Evolutionary conservation across 2,329 filamentous ascomycete species (phyloP).

Genomic region (Aspergillus eucalypticola): DNA sequence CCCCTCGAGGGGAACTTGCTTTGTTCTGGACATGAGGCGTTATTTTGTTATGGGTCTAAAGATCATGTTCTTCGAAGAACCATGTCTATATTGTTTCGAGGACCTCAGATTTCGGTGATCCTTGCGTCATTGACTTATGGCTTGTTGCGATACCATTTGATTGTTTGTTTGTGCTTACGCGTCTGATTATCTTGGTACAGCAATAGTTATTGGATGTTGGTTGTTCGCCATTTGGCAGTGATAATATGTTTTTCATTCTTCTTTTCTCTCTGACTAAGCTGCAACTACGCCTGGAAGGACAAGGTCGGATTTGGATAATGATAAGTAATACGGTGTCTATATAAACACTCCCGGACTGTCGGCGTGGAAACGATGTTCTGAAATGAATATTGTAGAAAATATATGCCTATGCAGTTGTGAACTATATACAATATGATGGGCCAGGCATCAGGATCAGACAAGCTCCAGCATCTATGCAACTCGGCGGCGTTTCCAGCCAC

Average conservation of each 20-base stretch:
- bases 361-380: background rate
- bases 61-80: conserved; percentile 12
- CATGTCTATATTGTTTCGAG: conserved; percentile 15
- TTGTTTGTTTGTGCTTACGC: conserved; percentile 18
- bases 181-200: background rate
- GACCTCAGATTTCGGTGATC: conserved; percentile 13
- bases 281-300: conserved; percentile 2
- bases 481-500: conserved; percentile 29
- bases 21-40: conserved; percentile 13
- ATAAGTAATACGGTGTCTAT: conserved; percentile 16
- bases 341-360: background rate
- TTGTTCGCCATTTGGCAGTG: conserved; percentile 2
- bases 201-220: conserved; percentile 18
- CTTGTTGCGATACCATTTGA: conserved; percentile 23
- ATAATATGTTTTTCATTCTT: conserved; percentile 4
- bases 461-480: conserved; percentile 22
- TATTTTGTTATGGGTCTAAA: conserved; percentile 8
- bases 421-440: background rate
- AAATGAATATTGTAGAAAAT: background rate
- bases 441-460: background rate
- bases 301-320: conserved; percentile 19
- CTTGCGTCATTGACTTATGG: conserved; percentile 10
- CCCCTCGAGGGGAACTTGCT: conserved; percentile 6
- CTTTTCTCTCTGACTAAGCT: conserved; percentile 4
- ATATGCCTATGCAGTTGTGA: background rate